phyloP scores from a whole-genome alignment of 2,329 filamentous ascomycete species.

The Colletotrichum sp. region DNA sequence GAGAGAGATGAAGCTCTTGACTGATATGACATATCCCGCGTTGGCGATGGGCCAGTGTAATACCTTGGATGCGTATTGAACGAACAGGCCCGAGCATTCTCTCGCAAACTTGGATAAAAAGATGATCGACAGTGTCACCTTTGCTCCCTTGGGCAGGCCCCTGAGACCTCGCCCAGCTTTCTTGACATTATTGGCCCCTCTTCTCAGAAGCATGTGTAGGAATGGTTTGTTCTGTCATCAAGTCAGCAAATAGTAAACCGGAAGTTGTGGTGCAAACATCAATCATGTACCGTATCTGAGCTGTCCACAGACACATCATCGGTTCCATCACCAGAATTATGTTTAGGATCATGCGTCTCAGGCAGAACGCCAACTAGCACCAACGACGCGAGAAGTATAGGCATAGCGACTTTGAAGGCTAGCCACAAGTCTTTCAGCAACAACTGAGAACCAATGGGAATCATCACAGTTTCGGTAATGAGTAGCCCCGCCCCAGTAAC shows the following conservation, averaged over 20 bases:
- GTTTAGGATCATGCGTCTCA: background rate
- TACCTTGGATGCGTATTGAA: background rate
- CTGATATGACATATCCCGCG: background rate
- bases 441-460: background rate
- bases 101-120: background rate
- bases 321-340: background rate
- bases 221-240: background rate
- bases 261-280: background rate
- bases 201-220: background rate
- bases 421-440: background rate
- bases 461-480: background rate
- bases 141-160: background rate
- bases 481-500: background rate
- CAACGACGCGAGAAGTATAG: background rate
- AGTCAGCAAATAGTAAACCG: background rate
- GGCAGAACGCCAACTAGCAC: background rate
- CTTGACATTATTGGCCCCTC: background rate
- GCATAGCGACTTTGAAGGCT: background rate
- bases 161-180: background rate
- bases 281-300: background rate
- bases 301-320: background rate
- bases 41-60: background rate
- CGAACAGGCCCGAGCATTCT: background rate
- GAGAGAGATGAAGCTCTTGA: background rate
- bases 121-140: background rate